Evolutionary conservation across 2,329 filamentous ascomycete species (phyloP), one percentile per base, ranked within the genome.

Genomic region (Pseudogymnoascus sp.): DNA sequence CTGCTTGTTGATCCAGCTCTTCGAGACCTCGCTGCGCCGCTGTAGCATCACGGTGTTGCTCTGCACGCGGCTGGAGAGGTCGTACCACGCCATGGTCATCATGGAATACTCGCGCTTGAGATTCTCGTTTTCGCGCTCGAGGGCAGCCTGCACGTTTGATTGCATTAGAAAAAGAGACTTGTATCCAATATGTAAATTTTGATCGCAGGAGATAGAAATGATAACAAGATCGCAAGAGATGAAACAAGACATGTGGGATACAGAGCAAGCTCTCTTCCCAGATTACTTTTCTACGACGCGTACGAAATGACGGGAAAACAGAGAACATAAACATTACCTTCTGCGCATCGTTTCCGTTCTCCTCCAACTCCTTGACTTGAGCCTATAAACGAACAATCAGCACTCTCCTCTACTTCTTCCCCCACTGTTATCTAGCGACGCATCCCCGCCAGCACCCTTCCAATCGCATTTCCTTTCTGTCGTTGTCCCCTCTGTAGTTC

Each of bases 1-100:
- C 78, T 94, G 89, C 77, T 89, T 91, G 68, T 89, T 89, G 67
- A 95, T 75, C 88, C 89, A 95, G 74, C 88, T 92, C 73, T 84
- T 86, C 12, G 89, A 87, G 66, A 82, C 81, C 67, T 92, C 88
- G 66, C 83, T 83, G 66, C 88, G 80, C 65, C 90, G 78, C 69
- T 91, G 87, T 63, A 95, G 74, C 59, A 89, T 83, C 39, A 92
- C 86, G 63, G 89, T 88, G 71, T 92, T 92, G 75, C 88, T 91
- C 74, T 94, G 89, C 66, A 95, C 73, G 58, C 90, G 80, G 69
- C 80, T 85, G 23, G 86, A 85, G 67, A 94, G 81, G 72, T 92
- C 89, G 74, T 92, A 92, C 89, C 89, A 95, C 2, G 90, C 90
- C n/a, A 85, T 88, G 23, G 86, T 79, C 67, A 95, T 90, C 69